A percentile compares a stretch with the other conserved stretches of the same genome.
phyloP scores from a whole-genome alignment of 441 rosid genomes.

The Eruca vesicaria region DNA sequence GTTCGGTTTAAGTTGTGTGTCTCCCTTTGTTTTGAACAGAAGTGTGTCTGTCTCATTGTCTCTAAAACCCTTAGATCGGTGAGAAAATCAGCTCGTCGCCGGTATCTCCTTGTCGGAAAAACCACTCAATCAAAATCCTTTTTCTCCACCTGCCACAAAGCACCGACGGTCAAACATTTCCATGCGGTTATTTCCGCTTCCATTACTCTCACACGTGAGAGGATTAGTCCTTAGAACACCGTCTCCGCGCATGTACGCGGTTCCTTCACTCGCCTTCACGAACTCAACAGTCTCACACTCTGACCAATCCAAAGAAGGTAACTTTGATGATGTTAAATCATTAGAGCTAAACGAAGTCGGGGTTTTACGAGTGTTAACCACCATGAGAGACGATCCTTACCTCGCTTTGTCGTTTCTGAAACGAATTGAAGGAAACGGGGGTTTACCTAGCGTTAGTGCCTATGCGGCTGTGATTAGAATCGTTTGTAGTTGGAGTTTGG shows the following conservation, averaged over 20 bases:
- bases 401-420: slow-evolving; percentile 45
- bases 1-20: slow-evolving; percentile 6
- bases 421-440: slow-evolving; percentile 40
- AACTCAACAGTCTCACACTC: slow-evolving; percentile 18
- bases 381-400: slow-evolving; percentile 33
- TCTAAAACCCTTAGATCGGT: slow-evolving; percentile 3
- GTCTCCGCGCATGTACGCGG: slow-evolving; percentile 11
- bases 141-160: neutral
- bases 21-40: neutral
- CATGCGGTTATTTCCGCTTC: slow-evolving; percentile 32
- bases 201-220: slow-evolving; percentile 27
- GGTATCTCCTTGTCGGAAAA: neutral
- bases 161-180: neutral
- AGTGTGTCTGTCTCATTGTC: neutral
- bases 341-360: slow-evolving; percentile 31
- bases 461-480: slow-evolving; percentile 54
- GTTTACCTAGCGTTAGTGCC: slow-evolving; percentile 43
- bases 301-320: slow-evolving; percentile 26
- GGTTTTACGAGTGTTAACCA: slow-evolving; percentile 26
- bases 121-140: neutral
- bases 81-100: slow-evolving; percentile 9
- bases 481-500: slow-evolving; percentile 46
- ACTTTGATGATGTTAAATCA: neutral
- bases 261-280: slow-evolving; percentile 30
- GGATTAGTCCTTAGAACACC: slow-evolving; percentile 5